Evolutionary conservation across 2,329 filamentous ascomycete species (phyloP), one percentile per base, ranked within the genome.

Genomic region (Ustulina deusta): DNA sequence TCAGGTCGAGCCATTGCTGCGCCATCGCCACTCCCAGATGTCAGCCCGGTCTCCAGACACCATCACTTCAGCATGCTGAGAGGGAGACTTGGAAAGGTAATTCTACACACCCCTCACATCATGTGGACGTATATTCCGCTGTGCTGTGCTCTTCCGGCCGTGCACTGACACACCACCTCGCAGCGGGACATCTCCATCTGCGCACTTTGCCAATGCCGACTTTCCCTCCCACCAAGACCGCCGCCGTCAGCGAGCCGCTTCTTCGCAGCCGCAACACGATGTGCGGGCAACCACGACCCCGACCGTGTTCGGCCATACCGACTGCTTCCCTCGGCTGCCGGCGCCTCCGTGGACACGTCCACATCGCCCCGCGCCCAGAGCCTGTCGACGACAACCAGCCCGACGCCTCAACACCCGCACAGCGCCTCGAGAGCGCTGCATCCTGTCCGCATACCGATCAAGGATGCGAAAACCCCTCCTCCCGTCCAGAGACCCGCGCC

Each of bases 121-220:
- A 27, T 6, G 13, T 27, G 20, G 11, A 25, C 10, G 15, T 49
- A 11, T 15, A 29, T 29, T 6, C 1, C 15, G 9, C 22, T 17
- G 20, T 22, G 3, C 22, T 25, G 4, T 29, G 42, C 49, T 49
- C 59, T 64, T 49, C 25, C 46, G 27, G 63, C 5, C 46, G 22
- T 29, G 11, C 55, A 58, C 71, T 73, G 62, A 72, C 49, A 27
- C 42, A 63, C 59, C 42, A 51, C 11, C 9, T 66, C 10, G 49
- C 56, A 77, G 77, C 72, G 71, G 65, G 74, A 75, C 64, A 73
- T 66, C 64, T 77, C 74, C 48, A 74, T 78, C 66, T 78, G 65
- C n/a, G 34, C 68, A 62, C 25, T 58, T 46, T 71, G 69, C 51
- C 66, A 52, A 57, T 46, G 66, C 44, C 66, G 69, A 3, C 32